Evolutionary conservation across 345 rosid species (phyloP).

Genomic region (Capsella bursapastoris): DNA sequence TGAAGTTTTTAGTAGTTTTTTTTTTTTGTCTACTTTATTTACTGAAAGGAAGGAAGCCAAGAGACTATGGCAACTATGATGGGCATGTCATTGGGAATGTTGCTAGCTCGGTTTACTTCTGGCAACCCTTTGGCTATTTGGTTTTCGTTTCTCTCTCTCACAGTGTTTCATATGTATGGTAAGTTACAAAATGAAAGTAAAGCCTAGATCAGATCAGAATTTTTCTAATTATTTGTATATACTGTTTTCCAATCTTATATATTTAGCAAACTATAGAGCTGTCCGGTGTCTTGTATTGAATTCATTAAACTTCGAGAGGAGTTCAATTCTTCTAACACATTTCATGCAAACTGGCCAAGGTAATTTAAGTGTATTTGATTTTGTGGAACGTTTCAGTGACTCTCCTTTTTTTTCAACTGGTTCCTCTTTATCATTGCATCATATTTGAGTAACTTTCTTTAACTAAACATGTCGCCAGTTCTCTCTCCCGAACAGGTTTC

Average conservation of each 20-base stretch:
- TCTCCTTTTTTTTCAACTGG: slow-evolving; percentile 9
- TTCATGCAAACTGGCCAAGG: slow-evolving; percentile 78
- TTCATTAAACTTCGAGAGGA: slow-evolving; percentile 78
- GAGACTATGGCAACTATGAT: slow-evolving; percentile 94
- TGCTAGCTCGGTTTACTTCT: slow-evolving; percentile 75
- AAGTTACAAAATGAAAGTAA: slow-evolving; percentile 42
- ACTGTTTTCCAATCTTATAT: slow-evolving; percentile 3
- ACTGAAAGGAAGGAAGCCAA: slow-evolving; percentile 87
- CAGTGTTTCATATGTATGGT: slow-evolving; percentile 93
- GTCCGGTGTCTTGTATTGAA: slow-evolving; percentile 82
- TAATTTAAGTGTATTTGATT: slow-evolving; percentile 39
- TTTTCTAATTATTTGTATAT: slow-evolving; percentile 1
- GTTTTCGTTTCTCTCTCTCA: slow-evolving; percentile 80
- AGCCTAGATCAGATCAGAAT: background rate
- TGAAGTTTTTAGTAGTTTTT: background rate
- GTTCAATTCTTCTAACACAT: slow-evolving; percentile 68
- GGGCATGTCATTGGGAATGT: slow-evolving; percentile 96
- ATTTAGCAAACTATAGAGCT: slow-evolving; percentile 89
- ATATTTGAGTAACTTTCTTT: slow-evolving; percentile 33
- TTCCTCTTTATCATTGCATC: slow-evolving; percentile 5
- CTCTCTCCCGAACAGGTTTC: slow-evolving; percentile 82
- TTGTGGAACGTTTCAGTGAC: slow-evolving; percentile 6
- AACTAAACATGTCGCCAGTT: slow-evolving; percentile 60
- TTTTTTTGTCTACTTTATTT: background rate
- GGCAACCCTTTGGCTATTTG: slow-evolving; percentile 78